Evolutionary conservation across 495 filamentous ascomycete species (phyloP).

Genomic region (Hypoxylon intermedium): DNA sequence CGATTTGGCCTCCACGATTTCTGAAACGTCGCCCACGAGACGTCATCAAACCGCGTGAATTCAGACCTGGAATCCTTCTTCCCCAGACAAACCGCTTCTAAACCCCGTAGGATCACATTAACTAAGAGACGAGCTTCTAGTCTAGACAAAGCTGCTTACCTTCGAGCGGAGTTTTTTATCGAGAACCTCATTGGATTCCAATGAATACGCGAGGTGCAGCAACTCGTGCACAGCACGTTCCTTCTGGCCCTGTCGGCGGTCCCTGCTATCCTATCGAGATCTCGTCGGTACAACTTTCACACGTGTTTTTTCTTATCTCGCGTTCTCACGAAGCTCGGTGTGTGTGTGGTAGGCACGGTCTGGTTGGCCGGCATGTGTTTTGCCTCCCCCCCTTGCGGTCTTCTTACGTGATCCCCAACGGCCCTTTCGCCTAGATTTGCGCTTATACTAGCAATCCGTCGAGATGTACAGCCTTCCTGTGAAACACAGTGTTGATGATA

Average conservation of each 20-base stretch:
- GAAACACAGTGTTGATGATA: conserved; percentile 30
- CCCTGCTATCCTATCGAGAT: conserved; percentile 1
- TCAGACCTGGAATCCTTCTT: conserved; percentile 10
- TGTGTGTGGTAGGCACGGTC: background rate
- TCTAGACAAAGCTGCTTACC: conserved; percentile 14
- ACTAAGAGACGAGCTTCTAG: background rate
- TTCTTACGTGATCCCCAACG: conserved; percentile 14
- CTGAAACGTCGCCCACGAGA: conserved; percentile 1
- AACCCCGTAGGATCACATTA: background rate
- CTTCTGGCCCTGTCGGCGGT: conserved; percentile 2
- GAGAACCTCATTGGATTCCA: conserved; percentile 19
- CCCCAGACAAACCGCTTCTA: background rate
- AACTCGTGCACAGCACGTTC: background rate
- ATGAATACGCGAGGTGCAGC: background rate
- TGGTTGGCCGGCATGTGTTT: conserved; percentile 1
- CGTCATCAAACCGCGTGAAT: conserved; percentile 4
- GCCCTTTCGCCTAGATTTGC: background rate
- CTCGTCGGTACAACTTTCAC: conserved; percentile 26
- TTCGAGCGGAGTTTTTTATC: conserved; percentile 30
- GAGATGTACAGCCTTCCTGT: conserved; percentile 10
- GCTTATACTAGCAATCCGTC: conserved; percentile 17
- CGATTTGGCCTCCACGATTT: background rate
- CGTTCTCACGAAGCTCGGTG: conserved; percentile 5
- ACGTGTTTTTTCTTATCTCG: conserved; percentile 20
- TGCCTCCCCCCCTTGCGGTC: background rate